Conservation (phyloP, 192 early-diverging fungal genomes). For the Coemansia sp. region DNA sequence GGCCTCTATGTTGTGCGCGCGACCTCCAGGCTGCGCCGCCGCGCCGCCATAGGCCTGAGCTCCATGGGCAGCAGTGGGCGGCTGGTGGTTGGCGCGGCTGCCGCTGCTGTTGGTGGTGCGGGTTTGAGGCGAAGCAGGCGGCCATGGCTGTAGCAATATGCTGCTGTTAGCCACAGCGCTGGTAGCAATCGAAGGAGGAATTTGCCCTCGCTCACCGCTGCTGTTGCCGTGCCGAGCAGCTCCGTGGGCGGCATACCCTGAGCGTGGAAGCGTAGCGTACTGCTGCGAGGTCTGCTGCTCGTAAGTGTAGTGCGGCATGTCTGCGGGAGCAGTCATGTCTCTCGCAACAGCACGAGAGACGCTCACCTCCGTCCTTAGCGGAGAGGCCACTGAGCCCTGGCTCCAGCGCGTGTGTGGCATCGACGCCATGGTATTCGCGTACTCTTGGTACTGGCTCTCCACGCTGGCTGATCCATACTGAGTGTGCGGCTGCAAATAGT, state of each 20-base stretch:
- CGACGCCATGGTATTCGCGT: conserved; percentile 18
- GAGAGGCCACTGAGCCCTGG: conserved; percentile 33
- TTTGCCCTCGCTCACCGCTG: conserved; percentile 14
- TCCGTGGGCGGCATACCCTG: conserved; percentile 17
- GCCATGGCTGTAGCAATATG: conserved; percentile 19
- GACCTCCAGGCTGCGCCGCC: background rate
- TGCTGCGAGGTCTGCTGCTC: conserved; percentile 24
- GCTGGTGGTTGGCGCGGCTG: conserved; percentile 1
- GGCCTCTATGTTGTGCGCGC: background rate
- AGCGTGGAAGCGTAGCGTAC: conserved; percentile 39
- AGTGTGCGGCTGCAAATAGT: background rate
- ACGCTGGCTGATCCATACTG: conserved; percentile 1
- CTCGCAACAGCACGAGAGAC: background rate
- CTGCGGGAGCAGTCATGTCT: background rate
- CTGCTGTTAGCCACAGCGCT: conserved; percentile 1
- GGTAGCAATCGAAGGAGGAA: conserved; percentile 7
- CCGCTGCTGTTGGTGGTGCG: background rate
- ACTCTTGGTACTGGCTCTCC: conserved; percentile 23
- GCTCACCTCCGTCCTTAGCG: conserved; percentile 38
- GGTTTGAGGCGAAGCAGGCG: conserved; percentile 12
- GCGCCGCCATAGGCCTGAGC: background rate
- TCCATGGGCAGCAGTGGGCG: background rate
- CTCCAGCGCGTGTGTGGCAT: conserved; percentile 50
- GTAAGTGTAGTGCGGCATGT: background rate
- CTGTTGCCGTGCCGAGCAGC: background rate